Conservation (phyloP, 2,329 filamentous ascomycete genomes). For the Emmonsia crescens region DNA sequence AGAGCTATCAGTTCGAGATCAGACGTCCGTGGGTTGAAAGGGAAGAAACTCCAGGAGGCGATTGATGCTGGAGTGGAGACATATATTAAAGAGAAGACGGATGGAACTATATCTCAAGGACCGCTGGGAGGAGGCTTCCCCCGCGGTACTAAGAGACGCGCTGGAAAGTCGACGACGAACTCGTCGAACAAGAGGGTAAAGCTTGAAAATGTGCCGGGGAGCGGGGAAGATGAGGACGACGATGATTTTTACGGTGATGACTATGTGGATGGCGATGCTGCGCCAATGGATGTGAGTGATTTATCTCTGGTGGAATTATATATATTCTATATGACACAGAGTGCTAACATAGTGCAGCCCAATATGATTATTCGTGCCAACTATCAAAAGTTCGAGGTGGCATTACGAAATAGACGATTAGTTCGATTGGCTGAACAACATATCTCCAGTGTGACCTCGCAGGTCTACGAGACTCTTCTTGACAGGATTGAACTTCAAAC, state of each 20-base stretch:
- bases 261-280: slow-evolving; percentile 23
- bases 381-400: slow-evolving; percentile 71
- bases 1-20: slow-evolving; percentile 22
- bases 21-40: slow-evolving; percentile 27
- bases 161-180: slow-evolving; percentile 14
- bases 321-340: neutral
- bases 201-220: slow-evolving; percentile 7
- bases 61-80: slow-evolving; percentile 20
- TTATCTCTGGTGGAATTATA: neutral
- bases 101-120: slow-evolving; percentile 26
- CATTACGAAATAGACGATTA: slow-evolving; percentile 68
- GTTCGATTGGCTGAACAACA: slow-evolving; percentile 59
- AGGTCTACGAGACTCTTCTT: slow-evolving; percentile 67
- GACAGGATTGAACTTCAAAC: slow-evolving; percentile 58
- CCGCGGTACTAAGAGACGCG: slow-evolving; percentile 25
- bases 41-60: slow-evolving; percentile 28
- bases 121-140: slow-evolving; percentile 24
- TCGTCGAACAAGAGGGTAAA: slow-evolving; percentile 11
- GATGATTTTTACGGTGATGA: slow-evolving; percentile 23
- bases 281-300: slow-evolving; percentile 29
- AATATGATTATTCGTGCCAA: slow-evolving; percentile 69
- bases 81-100: slow-evolving; percentile 24
- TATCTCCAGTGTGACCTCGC: slow-evolving; percentile 62
- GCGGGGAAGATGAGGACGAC: slow-evolving; percentile 20
- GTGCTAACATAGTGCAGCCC: slow-evolving; percentile 39